Percentiles rank a stretch among this genome's conserved stretches.
phyloP scores from a whole-genome alignment of 371 early-diverging fungal genomes.

The Haplosporangium sp. region DNA sequence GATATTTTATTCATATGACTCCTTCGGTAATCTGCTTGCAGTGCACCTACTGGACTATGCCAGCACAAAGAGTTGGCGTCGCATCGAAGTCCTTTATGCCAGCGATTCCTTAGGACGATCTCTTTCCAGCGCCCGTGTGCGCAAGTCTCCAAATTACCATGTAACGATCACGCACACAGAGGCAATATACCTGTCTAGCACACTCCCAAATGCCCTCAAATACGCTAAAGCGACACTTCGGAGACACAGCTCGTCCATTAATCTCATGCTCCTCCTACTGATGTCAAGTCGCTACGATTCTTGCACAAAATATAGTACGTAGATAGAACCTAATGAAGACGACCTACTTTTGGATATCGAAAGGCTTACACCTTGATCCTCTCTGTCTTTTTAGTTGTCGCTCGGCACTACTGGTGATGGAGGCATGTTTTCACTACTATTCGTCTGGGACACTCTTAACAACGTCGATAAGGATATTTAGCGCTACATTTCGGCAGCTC shows the following conservation, averaged over 20 bases:
- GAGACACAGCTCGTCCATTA: slow-evolving; percentile 1
- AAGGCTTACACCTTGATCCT: no score
- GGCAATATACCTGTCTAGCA: not conserved
- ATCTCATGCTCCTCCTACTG: slow-evolving; percentile 9
- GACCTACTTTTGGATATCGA: no score
- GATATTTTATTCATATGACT: slow-evolving; percentile 10
- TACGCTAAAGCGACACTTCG: not conserved
- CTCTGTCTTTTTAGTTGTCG: no score
- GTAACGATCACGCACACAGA: not conserved
- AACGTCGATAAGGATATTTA: slow-evolving; percentile 7
- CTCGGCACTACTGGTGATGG: not conserved
- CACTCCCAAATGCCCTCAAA: not conserved
- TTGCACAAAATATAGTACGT: slow-evolving; percentile 19
- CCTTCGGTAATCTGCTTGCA: not conserved
- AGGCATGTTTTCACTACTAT: slow-evolving; percentile 10
- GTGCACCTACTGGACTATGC: slow-evolving; percentile 6
- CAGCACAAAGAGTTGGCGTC: slow-evolving; percentile 16
- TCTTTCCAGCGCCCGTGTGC: not conserved
- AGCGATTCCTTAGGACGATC: slow-evolving; percentile 9
- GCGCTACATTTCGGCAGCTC: not conserved
- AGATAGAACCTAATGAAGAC: no score
- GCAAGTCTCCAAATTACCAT: not conserved
- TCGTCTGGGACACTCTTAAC: slow-evolving; percentile 16
- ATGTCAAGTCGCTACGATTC: not conserved
- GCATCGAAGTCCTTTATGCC: slow-evolving; percentile 12